phyloP scores from a whole-genome alignment of 352 stramenopile species.

The Pythium brachiatum region DNA sequence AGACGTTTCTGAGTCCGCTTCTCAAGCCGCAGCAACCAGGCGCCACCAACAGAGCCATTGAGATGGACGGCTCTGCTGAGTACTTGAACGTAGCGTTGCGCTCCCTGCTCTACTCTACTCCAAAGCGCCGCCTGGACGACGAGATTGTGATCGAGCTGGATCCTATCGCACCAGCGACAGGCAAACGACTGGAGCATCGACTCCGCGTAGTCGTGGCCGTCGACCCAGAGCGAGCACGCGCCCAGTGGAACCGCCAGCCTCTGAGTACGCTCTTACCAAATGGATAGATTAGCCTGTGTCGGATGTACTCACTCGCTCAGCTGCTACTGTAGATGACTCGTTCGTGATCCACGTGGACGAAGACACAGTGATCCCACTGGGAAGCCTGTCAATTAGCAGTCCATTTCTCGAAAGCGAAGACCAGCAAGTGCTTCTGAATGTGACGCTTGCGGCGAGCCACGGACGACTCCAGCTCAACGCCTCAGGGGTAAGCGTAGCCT shows the following conservation, averaged over 20 bases:
- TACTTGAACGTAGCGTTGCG: not conserved
- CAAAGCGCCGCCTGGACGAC: not conserved
- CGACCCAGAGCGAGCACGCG: not conserved
- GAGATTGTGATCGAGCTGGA: not conserved
- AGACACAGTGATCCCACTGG: not conserved
- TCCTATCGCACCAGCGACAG: not conserved
- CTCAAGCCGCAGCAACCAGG: not conserved
- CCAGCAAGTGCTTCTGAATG: not conserved
- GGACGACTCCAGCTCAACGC: not conserved
- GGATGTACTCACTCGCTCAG: no score
- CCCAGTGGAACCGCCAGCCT: not conserved
- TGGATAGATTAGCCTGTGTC: no score
- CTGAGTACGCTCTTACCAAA: not conserved
- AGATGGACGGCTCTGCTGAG: not conserved
- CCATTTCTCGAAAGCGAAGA: not conserved
- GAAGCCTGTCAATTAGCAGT: not conserved
- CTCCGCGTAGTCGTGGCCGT: not conserved
- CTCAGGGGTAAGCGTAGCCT: no score
- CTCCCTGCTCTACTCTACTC: not conserved
- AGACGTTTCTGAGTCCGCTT: not conserved
- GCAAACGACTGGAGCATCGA: not conserved
- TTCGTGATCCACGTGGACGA: not conserved
- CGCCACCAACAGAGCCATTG: not conserved
- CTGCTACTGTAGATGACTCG: not conserved
- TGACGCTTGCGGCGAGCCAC: conserved; percentile 9